A percentile compares a stretch with the other conserved stretches of the same genome.
Evolutionary conservation across 1,139 yeast genomes (phyloP).

Genomic region (Hanseniaspora uvarum): DNA sequence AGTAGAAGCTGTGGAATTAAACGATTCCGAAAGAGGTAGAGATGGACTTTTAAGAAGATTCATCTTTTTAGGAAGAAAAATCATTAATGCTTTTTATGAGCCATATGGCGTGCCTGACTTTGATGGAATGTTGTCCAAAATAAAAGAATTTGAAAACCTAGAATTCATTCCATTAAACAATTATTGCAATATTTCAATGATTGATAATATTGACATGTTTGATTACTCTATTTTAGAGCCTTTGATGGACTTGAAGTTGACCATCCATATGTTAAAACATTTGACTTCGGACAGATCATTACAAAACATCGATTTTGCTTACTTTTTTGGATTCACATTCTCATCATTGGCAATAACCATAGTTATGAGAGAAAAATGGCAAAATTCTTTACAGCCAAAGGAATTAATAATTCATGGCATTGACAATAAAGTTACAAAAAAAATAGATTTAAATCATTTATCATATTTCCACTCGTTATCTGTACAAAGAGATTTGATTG

Average conservation of each 20-base stretch:
- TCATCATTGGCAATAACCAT: slow-evolving; percentile 8
- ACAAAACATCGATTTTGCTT: background rate
- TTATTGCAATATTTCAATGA: slow-evolving; percentile 6
- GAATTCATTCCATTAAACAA: slow-evolving; percentile 7
- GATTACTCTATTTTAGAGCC: slow-evolving; percentile 13
- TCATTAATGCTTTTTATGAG: slow-evolving; percentile 11
- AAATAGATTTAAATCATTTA: slow-evolving; percentile 5
- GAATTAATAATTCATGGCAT: background rate
- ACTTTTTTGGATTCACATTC: slow-evolving; percentile 12
- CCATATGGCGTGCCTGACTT: slow-evolving; percentile 17
- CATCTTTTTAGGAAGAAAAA: slow-evolving; percentile 14
- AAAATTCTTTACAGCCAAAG: background rate
- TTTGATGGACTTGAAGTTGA: slow-evolving; percentile 5
- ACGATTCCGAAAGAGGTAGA: slow-evolving; percentile 15
- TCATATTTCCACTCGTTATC: slow-evolving; percentile 14
- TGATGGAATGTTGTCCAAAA: slow-evolving; percentile 12
- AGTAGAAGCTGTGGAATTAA: slow-evolving; percentile 5
- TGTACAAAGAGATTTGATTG: slow-evolving; percentile 14
- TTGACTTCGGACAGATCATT: background rate
- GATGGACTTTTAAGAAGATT: slow-evolving; percentile 15
- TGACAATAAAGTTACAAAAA: background rate
- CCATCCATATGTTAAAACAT: slow-evolving; percentile 2
- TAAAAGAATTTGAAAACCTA: slow-evolving; percentile 9
- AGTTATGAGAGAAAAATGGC: slow-evolving; percentile 14
- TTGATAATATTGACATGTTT: slow-evolving; percentile 11